A percentile compares a stretch with the other conserved stretches of the same genome.
phyloP scores from a whole-genome alignment of 1,284 basidiomycete species.

The Agaricales sp. region DNA sequence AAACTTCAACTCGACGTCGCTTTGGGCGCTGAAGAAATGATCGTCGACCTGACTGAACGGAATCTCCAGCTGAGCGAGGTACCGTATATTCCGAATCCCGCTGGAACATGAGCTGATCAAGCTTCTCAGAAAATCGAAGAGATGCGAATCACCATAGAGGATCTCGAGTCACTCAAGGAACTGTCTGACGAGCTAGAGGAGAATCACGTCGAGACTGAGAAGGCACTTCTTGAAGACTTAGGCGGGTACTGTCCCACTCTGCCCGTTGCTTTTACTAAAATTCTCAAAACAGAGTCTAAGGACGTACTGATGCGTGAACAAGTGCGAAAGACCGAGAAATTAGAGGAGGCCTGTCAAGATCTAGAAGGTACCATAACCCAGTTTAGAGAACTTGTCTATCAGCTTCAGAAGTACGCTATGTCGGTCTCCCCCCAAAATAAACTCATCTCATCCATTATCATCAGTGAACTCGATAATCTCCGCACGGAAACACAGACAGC shows the following conservation, averaged over 20 bases:
- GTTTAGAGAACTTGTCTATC: constrained; percentile 83
- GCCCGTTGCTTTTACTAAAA: constrained; percentile 1
- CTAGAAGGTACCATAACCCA: constrained; percentile 81
- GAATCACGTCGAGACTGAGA: constrained; percentile 91
- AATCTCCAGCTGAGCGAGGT: constrained; percentile 89
- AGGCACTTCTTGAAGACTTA: constrained; percentile 83
- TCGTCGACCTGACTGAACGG: constrained; percentile 91
- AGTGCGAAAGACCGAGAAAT: constrained; percentile 44
- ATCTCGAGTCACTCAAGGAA: constrained; percentile 92
- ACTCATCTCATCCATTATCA: constrained; percentile 5
- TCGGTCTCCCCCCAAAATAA: constrained; percentile 13
- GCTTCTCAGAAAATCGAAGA: constrained; percentile 84
- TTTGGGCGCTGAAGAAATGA: constrained; percentile 90
- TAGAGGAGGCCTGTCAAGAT: constrained; percentile 78
- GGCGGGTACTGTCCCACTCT: constrained; percentile 33
- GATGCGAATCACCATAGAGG: constrained; percentile 91
- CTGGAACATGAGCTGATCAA: constrained; percentile 3
- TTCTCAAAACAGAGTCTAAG: constrained; percentile 48
- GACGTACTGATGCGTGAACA: constrained; percentile 65
- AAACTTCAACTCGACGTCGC: constrained; percentile 95
- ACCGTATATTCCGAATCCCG: constrained; percentile 9
- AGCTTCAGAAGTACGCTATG: constrained; percentile 75
- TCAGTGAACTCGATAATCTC: constrained; percentile 74
- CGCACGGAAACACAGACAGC: constrained; percentile 79
- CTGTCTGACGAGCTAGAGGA: constrained; percentile 97